Conservation (phyloP, 2,329 filamentous ascomycete genomes). For the Beauveria asiatica region DNA sequence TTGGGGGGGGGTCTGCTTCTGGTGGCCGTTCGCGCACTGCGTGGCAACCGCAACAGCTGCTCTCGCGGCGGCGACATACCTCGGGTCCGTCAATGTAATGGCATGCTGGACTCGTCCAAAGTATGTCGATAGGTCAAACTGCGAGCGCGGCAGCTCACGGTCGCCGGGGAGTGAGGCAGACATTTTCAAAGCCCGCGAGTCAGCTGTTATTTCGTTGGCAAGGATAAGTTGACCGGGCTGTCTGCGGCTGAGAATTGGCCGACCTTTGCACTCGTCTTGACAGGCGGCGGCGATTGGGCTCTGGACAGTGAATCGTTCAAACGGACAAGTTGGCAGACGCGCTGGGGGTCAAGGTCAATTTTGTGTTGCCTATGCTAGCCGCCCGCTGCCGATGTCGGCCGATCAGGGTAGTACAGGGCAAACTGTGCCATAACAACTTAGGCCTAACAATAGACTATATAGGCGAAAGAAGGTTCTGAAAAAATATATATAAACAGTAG, state of each 20-base stretch:
- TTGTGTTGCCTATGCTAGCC: conserved; percentile 3
- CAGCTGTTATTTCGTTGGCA: not conserved
- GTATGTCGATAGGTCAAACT: conserved; percentile 88
- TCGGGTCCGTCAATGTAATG: conserved; percentile 84
- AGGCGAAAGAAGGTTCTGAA: too few species aligned
- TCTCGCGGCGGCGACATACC: conserved; percentile 51
- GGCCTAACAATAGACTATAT: too few species aligned
- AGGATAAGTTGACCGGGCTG: not conserved
- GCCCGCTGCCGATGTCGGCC: conserved; percentile 9
- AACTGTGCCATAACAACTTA: too few species aligned
- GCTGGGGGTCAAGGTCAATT: conserved; percentile 1
- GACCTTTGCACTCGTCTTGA: not conserved
- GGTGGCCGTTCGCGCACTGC: not conserved
- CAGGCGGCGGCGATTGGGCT: not conserved
- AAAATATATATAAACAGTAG: too few species aligned
- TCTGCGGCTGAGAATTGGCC: not conserved
- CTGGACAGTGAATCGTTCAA: not conserved
- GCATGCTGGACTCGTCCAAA: conserved; percentile 90
- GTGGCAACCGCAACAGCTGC: not conserved
- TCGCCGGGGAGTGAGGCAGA: conserved; percentile 56
- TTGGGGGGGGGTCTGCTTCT: not conserved
- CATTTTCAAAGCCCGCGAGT: conserved; percentile 33
- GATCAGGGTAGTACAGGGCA: not conserved
- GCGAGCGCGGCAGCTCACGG: conserved; percentile 82
- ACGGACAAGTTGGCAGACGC: not conserved